These are phyloP conservation scores for Fraxinus platypoda DNA, from an alignment of 305 asterid species.

Conservation along the genomic window DNA sequence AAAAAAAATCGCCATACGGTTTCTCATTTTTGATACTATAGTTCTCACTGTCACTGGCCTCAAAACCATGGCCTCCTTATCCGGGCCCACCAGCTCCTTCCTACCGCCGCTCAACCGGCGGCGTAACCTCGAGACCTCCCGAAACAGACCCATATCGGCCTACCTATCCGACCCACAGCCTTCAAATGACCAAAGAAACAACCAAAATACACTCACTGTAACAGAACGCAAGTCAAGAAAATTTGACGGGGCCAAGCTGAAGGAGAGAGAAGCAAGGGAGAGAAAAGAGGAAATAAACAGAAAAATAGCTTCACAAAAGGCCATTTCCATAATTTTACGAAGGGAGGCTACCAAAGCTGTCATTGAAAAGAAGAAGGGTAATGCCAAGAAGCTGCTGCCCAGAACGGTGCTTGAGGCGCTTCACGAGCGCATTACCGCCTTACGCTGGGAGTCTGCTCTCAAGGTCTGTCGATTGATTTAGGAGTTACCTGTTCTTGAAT, in stretches of 20 bases:
- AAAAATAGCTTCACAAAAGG: constrained; percentile 81
- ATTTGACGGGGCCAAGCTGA: constrained; percentile 35
- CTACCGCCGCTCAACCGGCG: constrained; percentile 32
- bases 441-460: constrained; percentile 97
- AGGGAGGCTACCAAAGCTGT: constrained; percentile 87
- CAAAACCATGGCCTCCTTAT: constrained; percentile 44
- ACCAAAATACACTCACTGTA: constrained; percentile 7
- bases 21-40: not conserved
- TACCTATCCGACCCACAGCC: constrained; percentile 22
- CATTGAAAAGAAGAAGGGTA: constrained; percentile 73
- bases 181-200: constrained; percentile 18
- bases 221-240: constrained; percentile 23
- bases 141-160: not conserved
- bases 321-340: constrained; percentile 71
- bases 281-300: constrained; percentile 66
- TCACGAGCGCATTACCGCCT: constrained; percentile 82
- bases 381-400: constrained; percentile 65
- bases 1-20: too few relatives aligned
- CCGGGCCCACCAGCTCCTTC: constrained; percentile 46
- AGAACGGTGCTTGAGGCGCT: constrained; percentile 82
- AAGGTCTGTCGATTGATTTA: constrained; percentile 41
- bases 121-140: constrained; percentile 1
- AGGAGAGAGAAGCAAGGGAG: constrained; percentile 51
- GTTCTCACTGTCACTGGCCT: constrained; percentile 2
- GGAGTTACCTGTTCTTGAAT: not conserved